Percentiles rank a stretch among this genome's conserved stretches.
These are phyloP conservation scores for Obba rivulosa DNA, from an alignment of 768 basidiomycete genomes.

Conservation along the genomic window DNA sequence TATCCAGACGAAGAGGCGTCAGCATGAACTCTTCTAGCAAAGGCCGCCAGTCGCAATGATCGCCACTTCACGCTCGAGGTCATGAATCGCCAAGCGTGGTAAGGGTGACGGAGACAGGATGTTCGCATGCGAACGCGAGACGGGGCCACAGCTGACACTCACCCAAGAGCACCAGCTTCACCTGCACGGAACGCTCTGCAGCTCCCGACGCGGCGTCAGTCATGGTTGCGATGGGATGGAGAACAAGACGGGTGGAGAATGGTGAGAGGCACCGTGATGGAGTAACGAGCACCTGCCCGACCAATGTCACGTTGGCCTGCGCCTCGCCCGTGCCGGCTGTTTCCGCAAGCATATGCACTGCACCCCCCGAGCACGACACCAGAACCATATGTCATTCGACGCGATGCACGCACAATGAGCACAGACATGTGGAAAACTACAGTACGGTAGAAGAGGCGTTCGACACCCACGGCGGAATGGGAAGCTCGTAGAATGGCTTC, in stretches of 20 bases:
- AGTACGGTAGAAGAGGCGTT: background rate
- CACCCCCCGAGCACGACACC: background rate
- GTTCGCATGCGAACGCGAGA: background rate
- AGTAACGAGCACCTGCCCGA: slow-evolving; percentile 15
- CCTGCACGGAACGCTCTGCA: slow-evolving; percentile 89
- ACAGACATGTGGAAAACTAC: background rate
- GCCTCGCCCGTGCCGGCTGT: background rate
- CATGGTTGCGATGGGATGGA: slow-evolving; percentile 38
- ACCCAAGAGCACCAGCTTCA: slow-evolving; percentile 97
- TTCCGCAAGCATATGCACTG: background rate
- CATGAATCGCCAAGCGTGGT: no score
- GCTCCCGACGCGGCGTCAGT: slow-evolving; percentile 70
- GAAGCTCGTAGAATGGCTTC: slow-evolving; percentile 30
- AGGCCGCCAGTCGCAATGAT: background rate
- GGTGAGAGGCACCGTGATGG: slow-evolving; percentile 14
- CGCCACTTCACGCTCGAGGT: background rate
- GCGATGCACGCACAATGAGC: background rate
- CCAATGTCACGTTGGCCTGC: background rate
- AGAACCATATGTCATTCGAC: no score
- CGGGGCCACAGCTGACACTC: slow-evolving; percentile 20
- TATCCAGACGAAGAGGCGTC: slow-evolving; percentile 25
- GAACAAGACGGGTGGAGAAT: slow-evolving; percentile 16
- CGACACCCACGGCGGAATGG: slow-evolving; percentile 1
- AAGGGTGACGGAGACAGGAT: background rate
- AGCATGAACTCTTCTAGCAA: background rate